Base-by-base conservation (phyloP, 306 rosid genomes). In the Quercus dentata region DNA sequence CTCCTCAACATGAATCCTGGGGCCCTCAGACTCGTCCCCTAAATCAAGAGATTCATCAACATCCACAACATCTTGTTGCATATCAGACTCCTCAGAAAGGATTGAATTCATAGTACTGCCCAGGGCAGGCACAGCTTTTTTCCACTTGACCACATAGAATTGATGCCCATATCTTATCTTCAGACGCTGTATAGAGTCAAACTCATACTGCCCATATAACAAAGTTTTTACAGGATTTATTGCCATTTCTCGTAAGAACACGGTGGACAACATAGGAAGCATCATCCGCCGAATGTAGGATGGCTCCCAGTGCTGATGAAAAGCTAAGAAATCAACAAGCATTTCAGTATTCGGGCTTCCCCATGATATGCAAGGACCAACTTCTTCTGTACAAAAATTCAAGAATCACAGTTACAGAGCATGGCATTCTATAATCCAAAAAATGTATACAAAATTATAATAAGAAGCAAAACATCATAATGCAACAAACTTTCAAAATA, bases 231-330 rank as follows among this genome's bases (percentile, higher is more conserved):
- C 35, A 0, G 82, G 76, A 71, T 68, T 57, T 74, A 69, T 35
- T 38, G 89, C 85, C 89, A 55, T 86, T 71, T 89, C 96, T 84
- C 99, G 89, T 77, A 95, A 81, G 65, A 86, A 88, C 71, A 91
- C 86, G 71, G 97, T 93, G 46, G 99, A 95, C 82, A 95, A 74
- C 92, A 95, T 89, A 30, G 97, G 96, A 82, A 92, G 86, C 81
- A 95, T 80, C 80, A 54, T 86, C 82, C 72, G 86, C 38, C 92
- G 91, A 77, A 87, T 44, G 77, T 90, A 95, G 18, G 94, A 87
- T 3, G 94, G 99, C 51, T 86, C 85, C 99, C 99, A 95, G 23
- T 52, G 74, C 76, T 88, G 92, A 88, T 95, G 93, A 78, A 89
- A 88, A 46, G 76, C 84, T 74, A 95, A 83, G 85, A 91, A 92